Evolutionary conservation across 345 rosid genomes (phyloP).

Genomic region (Cochlearia excelsa): DNA sequence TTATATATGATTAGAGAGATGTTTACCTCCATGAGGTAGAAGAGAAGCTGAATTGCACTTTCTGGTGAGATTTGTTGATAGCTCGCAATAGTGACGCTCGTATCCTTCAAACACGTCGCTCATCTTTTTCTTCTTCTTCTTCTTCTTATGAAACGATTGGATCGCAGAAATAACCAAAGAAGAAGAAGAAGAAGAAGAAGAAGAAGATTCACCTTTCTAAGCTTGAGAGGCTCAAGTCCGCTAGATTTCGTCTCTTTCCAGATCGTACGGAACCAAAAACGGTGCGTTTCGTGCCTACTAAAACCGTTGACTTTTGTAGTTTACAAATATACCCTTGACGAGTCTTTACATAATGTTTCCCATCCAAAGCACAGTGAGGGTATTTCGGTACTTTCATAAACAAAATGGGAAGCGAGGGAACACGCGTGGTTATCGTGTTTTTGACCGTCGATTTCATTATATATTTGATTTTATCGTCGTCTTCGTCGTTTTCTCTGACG

Average conservation of each 20-base stretch:
- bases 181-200: too few relatives aligned
- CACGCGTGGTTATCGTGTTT: slow-evolving; percentile 16
- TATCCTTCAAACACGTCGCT: slow-evolving; percentile 80
- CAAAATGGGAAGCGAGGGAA: slow-evolving; percentile 32
- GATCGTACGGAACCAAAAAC: not conserved
- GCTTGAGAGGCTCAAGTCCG: too few relatives aligned
- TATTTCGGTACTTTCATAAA: slow-evolving; percentile 15
- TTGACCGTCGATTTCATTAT: slow-evolving; percentile 24
- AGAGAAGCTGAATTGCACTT: slow-evolving; percentile 61
- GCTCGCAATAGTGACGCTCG: slow-evolving; percentile 88
- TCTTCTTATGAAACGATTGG: not conserved
- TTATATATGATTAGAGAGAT: not conserved
- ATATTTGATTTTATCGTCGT: not conserved
- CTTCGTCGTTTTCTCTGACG: too few relatives aligned
- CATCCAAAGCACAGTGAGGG: not conserved
- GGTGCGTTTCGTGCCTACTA: slow-evolving; percentile 8
- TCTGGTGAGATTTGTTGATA: slow-evolving; percentile 67
- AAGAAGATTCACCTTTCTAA: too few relatives aligned
- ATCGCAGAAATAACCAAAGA: not conserved
- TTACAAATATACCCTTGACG: slow-evolving; percentile 1
- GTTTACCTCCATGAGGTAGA: slow-evolving; percentile 50
- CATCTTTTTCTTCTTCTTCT: slow-evolving; percentile 37
- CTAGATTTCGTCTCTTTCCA: too few relatives aligned
- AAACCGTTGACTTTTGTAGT: slow-evolving; percentile 13
- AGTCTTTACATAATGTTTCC: too few relatives aligned